phyloP scores from a whole-genome alignment of 2,329 filamentous ascomycete species.

The Fusarium nematophilum region DNA sequence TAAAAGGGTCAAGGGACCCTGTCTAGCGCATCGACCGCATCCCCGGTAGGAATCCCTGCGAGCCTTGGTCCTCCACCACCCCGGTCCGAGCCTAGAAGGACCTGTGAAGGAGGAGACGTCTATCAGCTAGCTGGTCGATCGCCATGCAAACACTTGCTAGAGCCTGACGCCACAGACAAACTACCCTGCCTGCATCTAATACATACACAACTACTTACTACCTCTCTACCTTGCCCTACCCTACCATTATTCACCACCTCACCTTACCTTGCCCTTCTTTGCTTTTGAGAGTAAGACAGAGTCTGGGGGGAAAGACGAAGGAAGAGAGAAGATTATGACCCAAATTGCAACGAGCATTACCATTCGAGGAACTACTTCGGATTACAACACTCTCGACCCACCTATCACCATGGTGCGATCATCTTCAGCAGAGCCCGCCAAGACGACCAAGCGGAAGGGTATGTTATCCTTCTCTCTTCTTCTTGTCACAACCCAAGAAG shows the following conservation, averaged over 20 bases:
- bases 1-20: no score
- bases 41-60: no score
- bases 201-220: constrained; percentile 31
- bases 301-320: no score
- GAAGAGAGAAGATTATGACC: constrained; percentile 11
- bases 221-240: constrained; percentile 11
- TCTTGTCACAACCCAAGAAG: neutral
- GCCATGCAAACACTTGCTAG: constrained; percentile 45
- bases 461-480: constrained; percentile 36
- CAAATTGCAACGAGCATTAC: neutral
- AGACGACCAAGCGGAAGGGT: constrained; percentile 61
- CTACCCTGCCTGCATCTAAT: constrained; percentile 32
- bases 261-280: no score
- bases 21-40: no score
- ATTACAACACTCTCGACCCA: constrained; percentile 11
- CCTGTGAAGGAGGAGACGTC: no score
- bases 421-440: constrained; percentile 56
- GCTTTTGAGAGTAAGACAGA: no score
- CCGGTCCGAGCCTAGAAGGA: no score
- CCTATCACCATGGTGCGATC: constrained; percentile 52
- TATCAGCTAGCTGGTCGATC: constrained; percentile 44
- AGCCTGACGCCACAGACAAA: constrained; percentile 40
- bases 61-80: no score
- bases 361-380: constrained; percentile 8
- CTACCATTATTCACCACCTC: no score